Evolutionary conservation across 164 flowering plant species (phyloP), one percentile per base, ranked within the genome.

Genomic region (Magnolia sinica): DNA sequence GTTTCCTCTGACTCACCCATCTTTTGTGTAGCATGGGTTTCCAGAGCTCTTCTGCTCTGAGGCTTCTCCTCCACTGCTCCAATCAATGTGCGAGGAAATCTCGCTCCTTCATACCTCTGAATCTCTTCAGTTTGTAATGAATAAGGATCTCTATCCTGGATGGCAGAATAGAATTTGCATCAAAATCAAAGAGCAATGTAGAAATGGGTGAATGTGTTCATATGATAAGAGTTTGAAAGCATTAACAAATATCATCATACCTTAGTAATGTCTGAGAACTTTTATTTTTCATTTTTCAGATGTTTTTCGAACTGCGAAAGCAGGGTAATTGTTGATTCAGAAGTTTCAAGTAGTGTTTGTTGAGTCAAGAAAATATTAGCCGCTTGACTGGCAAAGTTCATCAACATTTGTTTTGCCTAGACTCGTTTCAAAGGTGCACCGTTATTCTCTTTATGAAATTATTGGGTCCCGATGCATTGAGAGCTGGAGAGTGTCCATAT

Each of bases 111-210:
- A 19, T 87, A n/a, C 14, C 71, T 63, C 77, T 77, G 72, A 45
- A 81, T 85, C 77, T 90, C 93, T 66, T 90, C 95, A 71, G 83
- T 31, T 81, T 87, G 86, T 93, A 91, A 86, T 20, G 80, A 85
- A 29, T 89, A 88, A 8, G 87, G 86, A 72, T 90, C 93, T 78
- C 51, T 75, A 65, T 89, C 87, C 93, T 90, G 84, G 55, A 70
- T 23, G 20, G 20, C 14, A 65, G 31, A 50, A 13, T 9, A 23
- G 14, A 50, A 18, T 16, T 58, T 37, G 16, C 37, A 37, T n/a
- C 13, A 76, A 61, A 13, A 37, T 27, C 14, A 68, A 64, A 10
- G 61, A 61, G 23, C 23, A 29, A 61, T 22, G 59, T 49, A 23
- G 23, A 6, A 8, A 65, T 8, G 3, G 52, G 66, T 23, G 58